Conservation (phyloP, 2,329 filamentous ascomycete genomes). For the Gliomastix tumulicola region DNA sequence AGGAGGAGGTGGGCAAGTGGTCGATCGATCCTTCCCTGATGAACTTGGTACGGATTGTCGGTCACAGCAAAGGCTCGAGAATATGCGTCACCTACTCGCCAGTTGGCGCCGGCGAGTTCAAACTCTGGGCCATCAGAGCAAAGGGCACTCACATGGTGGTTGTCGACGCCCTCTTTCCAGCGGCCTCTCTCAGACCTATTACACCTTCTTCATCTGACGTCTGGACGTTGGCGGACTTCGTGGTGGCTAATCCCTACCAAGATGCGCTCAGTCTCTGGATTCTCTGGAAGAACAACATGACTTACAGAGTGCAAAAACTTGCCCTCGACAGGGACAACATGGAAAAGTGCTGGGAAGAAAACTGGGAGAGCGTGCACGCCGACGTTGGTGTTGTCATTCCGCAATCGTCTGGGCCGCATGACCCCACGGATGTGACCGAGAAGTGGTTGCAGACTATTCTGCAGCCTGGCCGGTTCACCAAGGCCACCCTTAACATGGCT, state of each 20-base stretch:
- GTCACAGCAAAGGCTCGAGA: slow-evolving; percentile 43
- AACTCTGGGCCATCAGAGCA: slow-evolving; percentile 75
- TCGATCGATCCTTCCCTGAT: slow-evolving; percentile 72
- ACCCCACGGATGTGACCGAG: slow-evolving; percentile 66
- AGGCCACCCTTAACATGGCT: slow-evolving; percentile 74
- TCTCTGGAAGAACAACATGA: slow-evolving; percentile 78
- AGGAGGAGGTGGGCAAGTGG: slow-evolving; percentile 69
- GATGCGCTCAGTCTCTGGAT: slow-evolving; percentile 61
- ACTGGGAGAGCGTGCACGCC: slow-evolving; percentile 64
- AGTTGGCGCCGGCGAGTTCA: slow-evolving; percentile 82
- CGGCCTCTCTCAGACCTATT: slow-evolving; percentile 53
- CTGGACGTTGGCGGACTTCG: slow-evolving; percentile 76
- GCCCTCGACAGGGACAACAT: slow-evolving; percentile 64
- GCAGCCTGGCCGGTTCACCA: slow-evolving; percentile 74
- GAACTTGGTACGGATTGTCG: slow-evolving; percentile 68
- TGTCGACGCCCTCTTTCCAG: slow-evolving; percentile 65
- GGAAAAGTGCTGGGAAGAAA: slow-evolving; percentile 52
- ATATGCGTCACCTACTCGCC: slow-evolving; percentile 80
- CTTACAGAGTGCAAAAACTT: slow-evolving; percentile 67
- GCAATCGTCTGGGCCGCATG: slow-evolving; percentile 53
- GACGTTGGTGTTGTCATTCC: slow-evolving; percentile 49
- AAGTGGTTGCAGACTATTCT: slow-evolving; percentile 84
- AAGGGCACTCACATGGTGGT: slow-evolving; percentile 57
- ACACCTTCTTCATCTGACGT: slow-evolving; percentile 65
- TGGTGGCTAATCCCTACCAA: slow-evolving; percentile 48